phyloP scores from a whole-genome alignment of 2,329 filamentous ascomycete genomes.

The Fusarium sp. region DNA sequence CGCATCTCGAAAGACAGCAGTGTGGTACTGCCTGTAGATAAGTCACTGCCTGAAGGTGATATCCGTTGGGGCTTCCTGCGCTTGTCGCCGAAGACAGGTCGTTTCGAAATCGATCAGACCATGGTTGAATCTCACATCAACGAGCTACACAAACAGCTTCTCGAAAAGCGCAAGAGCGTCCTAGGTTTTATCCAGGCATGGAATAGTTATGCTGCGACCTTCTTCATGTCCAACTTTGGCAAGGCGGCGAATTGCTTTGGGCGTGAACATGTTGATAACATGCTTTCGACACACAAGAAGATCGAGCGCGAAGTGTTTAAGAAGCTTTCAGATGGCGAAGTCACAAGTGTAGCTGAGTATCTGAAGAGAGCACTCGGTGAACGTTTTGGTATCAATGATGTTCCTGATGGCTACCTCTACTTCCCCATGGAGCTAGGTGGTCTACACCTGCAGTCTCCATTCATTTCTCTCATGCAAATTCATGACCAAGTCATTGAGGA shows the following conservation, averaged over 20 bases:
- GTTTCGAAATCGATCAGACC: slow-evolving; percentile 69
- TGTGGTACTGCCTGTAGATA: slow-evolving; percentile 42
- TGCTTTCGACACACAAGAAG: slow-evolving; percentile 62
- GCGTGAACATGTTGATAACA: slow-evolving; percentile 63
- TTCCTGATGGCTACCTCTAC: slow-evolving; percentile 62
- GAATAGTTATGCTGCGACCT: slow-evolving; percentile 65
- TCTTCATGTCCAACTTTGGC: slow-evolving; percentile 67
- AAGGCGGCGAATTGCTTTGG: slow-evolving; percentile 65
- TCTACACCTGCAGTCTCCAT: slow-evolving; percentile 60
- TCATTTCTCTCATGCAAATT: slow-evolving; percentile 58
- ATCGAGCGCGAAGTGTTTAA: slow-evolving; percentile 63
- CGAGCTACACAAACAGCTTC: slow-evolving; percentile 69
- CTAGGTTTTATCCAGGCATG: slow-evolving; percentile 61
- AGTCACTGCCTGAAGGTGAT: slow-evolving; percentile 59
- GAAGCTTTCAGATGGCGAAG: slow-evolving; percentile 41
- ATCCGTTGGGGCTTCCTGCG: slow-evolving; percentile 68
- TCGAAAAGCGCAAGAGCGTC: slow-evolving; percentile 62
- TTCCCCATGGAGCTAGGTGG: slow-evolving; percentile 61
- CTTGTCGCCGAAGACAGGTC: slow-evolving; percentile 63
- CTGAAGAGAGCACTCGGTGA: slow-evolving; percentile 64
- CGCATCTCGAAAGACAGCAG: slow-evolving; percentile 52
- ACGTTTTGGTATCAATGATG: slow-evolving; percentile 61
- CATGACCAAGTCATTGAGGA: slow-evolving; percentile 50
- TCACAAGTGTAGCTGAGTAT: slow-evolving; percentile 64
- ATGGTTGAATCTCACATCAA: slow-evolving; percentile 70